phyloP scores from a whole-genome alignment of 2,329 filamentous ascomycete species.

The Blastomyces parvus region DNA sequence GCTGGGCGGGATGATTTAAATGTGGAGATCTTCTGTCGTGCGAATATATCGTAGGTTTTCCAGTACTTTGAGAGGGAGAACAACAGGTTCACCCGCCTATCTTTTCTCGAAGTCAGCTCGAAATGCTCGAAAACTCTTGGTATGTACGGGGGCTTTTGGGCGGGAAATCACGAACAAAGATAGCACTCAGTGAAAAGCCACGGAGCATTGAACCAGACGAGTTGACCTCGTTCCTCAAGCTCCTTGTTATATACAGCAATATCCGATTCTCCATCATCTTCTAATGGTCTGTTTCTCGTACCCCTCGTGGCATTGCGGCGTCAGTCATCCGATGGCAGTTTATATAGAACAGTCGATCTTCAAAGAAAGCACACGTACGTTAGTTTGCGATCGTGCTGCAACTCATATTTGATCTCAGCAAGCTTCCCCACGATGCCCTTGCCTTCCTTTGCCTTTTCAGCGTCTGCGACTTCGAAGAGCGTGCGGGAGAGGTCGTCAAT shows the following conservation, averaged over 20 bases:
- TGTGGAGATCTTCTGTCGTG: conserved; percentile 78
- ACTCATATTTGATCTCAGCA: conserved; percentile 80
- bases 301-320: neutral
- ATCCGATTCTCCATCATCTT: conserved; percentile 67
- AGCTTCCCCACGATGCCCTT: conserved; percentile 75
- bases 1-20: conserved; percentile 87
- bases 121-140: conserved; percentile 29
- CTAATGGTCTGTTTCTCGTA: conserved; percentile 49
- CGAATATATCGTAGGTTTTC: conserved; percentile 84
- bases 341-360: neutral
- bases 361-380: conserved; percentile 45
- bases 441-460: conserved; percentile 62
- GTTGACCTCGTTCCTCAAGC: conserved; percentile 60
- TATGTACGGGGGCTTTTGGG: neutral
- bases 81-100: conserved; percentile 65
- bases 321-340: neutral
- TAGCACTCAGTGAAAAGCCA: conserved; percentile 96
- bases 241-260: conserved; percentile 78
- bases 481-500: conserved; percentile 87
- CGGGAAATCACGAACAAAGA: conserved; percentile 45
- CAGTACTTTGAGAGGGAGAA: conserved; percentile 72
- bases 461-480: conserved; percentile 42
- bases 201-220: conserved; percentile 71
- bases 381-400: conserved; percentile 76
- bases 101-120: conserved; percentile 20